Evolutionary conservation across 164 flowering plant genomes (phyloP).

Genomic region (Stephania yunnanensis): DNA sequence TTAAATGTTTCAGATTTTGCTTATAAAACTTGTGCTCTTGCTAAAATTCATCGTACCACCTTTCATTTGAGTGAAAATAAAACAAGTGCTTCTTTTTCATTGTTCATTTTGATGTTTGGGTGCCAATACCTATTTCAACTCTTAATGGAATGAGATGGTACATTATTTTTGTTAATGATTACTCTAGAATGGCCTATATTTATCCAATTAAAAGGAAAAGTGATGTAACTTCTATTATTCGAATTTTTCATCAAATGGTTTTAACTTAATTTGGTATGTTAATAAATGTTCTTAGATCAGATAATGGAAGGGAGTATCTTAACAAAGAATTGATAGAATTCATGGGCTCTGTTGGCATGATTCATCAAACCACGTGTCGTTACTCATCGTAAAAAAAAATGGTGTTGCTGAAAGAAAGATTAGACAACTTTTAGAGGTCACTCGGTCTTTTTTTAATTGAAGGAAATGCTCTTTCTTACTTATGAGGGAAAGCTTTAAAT

Average conservation of each 20-base stretch:
- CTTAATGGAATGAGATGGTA: not conserved
- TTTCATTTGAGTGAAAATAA: too few species aligned
- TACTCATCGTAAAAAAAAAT: not conserved
- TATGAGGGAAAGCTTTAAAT: not conserved
- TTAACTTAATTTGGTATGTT: not conserved
- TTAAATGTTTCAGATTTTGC: too few species aligned
- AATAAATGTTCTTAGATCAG: not conserved
- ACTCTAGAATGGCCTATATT: not conserved
- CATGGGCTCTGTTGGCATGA: not conserved
- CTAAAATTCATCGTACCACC: too few species aligned
- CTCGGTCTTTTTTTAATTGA: not conserved
- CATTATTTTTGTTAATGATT: not conserved
- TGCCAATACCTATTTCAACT: not conserved
- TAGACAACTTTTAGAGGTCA: not conserved
- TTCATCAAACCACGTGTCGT: not conserved
- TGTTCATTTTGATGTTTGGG: not conserved
- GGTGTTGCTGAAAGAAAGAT: not conserved
- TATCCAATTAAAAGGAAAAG: not conserved
- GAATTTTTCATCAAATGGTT: not conserved
- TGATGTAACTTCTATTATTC: not conserved
- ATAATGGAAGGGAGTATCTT: slow-evolving; percentile 1
- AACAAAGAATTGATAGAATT: not conserved
- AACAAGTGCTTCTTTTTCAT: not conserved
- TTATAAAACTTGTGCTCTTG: too few species aligned
- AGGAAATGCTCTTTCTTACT: not conserved